Evolutionary conservation across 1,284 basidiomycete genomes (phyloP).

Genomic region (Microbotryum lychnidis-dioicae): DNA sequence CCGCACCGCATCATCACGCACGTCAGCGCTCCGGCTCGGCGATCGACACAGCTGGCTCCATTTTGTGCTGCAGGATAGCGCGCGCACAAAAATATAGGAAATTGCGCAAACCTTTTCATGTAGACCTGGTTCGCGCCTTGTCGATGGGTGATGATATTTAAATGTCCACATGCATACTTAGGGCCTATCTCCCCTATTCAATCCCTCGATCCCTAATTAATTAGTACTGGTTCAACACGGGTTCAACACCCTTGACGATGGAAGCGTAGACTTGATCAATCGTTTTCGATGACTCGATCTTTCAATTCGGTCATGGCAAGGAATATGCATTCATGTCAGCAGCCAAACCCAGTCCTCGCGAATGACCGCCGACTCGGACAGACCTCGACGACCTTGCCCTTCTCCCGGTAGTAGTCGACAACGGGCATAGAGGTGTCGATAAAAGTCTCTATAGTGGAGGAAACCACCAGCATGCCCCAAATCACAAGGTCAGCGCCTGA

Average conservation of each 20-base stretch:
- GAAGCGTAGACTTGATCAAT: constrained; percentile 63
- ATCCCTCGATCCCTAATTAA: too few relatives aligned
- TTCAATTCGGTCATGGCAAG: background rate
- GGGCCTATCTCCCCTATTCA: too few relatives aligned
- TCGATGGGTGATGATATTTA: too few relatives aligned
- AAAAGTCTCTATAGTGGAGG: constrained; percentile 61
- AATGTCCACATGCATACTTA: too few relatives aligned
- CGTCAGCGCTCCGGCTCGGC: too few relatives aligned
- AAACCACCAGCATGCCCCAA: constrained; percentile 7
- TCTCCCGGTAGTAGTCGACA: constrained; percentile 68
- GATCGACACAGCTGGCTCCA: too few relatives aligned
- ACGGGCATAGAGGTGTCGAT: constrained; percentile 92
- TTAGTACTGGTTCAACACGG: constrained; percentile 11
- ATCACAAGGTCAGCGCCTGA: background rate
- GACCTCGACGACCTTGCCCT: constrained; percentile 72
- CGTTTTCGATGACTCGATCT: constrained; percentile 71
- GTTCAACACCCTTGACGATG: constrained; percentile 19
- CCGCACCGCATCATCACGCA: too few relatives aligned
- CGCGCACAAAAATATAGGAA: too few relatives aligned
- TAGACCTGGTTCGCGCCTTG: too few relatives aligned
- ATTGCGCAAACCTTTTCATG: too few relatives aligned
- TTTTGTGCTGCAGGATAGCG: too few relatives aligned
- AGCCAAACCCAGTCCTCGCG: background rate
- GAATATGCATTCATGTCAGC: background rate
- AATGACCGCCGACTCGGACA: constrained; percentile 32